Base-by-base conservation (phyloP, 2,329 filamentous ascomycete genomes). In the Talaromyces marneffei region DNA sequence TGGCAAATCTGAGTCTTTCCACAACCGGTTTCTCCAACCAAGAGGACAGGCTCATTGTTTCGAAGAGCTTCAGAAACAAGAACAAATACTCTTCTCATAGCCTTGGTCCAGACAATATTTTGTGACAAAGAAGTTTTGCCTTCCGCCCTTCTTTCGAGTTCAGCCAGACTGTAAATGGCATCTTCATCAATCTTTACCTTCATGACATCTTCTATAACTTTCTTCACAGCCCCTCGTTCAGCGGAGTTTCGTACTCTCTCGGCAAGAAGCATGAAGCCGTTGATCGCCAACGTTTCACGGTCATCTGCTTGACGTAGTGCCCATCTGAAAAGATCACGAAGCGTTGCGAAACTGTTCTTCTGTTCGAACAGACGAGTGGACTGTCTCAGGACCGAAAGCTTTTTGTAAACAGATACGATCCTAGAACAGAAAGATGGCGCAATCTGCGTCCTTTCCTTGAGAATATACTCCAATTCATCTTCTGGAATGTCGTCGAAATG, bases 401-500 rank as follows among this genome's bases (percentile, higher is more conserved):
- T 92, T 69, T 91, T 90, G 75, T 99, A 99, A 0, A 97, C 93
- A 8, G 87, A 85, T 3, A 99, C 94, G 62, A 99, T 97, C 57
- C 90, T 86, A 65, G 86, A 86, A 72, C 93, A 96, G 78, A 97
- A 94, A 0, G 92, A 93, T 4, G 93, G 91, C 0, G 94, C 91
- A 14, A 96, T 92, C 68, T 92, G 86, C 62, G 92, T 95, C 63
- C 95, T 85, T 71, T 91, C 87, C 71, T 95, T 90, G 35, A 99
- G 74, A 68, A 99, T 99, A 44, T 87, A 90, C 69, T 96, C 91
- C 48, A 99, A 79, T 71, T 99, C 95, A 65, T 91, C 88, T 71
- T 97, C 91, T 0, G 94, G 94, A 25, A 99, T 99, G 70, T 99
- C 95, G 68, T 97, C 94, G 69, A 96, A 97, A 74, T 99, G 94